Evolutionary conservation across 371 early-diverging fungal genomes (phyloP).

Genomic region (Lichtheimia ramosa): DNA sequence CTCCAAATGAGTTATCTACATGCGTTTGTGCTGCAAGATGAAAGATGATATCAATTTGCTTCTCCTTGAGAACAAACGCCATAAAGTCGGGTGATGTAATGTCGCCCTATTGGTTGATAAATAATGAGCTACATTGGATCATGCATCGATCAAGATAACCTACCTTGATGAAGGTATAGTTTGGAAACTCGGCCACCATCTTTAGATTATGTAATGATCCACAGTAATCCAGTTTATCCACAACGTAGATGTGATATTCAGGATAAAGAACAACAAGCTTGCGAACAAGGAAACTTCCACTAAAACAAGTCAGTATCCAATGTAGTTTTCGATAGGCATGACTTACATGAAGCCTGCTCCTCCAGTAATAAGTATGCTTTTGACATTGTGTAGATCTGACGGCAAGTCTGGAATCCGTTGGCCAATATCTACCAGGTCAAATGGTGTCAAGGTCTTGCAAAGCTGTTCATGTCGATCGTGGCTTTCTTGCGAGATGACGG

Average conservation of each 20-base stretch:
- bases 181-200: slow-evolving; percentile 52
- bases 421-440: slow-evolving; percentile 52
- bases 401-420: slow-evolving; percentile 29
- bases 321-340: no score
- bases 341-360: slow-evolving; percentile 89
- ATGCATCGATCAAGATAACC: neutral
- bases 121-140: no score
- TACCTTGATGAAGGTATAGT: slow-evolving; percentile 73
- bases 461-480: slow-evolving; percentile 24
- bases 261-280: slow-evolving; percentile 70
- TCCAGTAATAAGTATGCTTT: slow-evolving; percentile 79
- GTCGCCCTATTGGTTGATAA: slow-evolving; percentile 54
- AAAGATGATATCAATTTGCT: slow-evolving; percentile 76
- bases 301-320: slow-evolving; percentile 10
- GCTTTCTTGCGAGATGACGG: neutral
- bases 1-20: slow-evolving; percentile 89
- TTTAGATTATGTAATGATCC: slow-evolving; percentile 69
- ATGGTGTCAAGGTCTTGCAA: slow-evolving; percentile 28
- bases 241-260: slow-evolving; percentile 67
- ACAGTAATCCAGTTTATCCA: slow-evolving; percentile 86
- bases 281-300: slow-evolving; percentile 63
- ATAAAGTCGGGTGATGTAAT: slow-evolving; percentile 73
- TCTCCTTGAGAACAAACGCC: slow-evolving; percentile 64
- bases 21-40: slow-evolving; percentile 88
- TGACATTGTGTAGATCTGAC: slow-evolving; percentile 33